These are phyloP conservation scores for Kodamaea plutei DNA, from an alignment of 1,139 yeast species.

Conservation along the genomic window DNA sequence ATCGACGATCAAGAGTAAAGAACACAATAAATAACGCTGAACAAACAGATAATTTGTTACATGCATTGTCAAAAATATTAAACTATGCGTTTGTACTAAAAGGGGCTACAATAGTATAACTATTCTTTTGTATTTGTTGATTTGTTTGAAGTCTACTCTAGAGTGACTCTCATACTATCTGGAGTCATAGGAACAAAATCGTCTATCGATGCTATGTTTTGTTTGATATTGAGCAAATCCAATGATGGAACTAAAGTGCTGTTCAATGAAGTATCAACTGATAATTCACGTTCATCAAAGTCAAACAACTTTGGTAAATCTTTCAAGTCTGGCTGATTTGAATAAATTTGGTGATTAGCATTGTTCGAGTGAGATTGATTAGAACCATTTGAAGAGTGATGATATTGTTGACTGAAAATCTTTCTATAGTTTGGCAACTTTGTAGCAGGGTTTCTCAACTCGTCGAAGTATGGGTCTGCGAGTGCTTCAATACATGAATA, in stretches of 20 bases:
- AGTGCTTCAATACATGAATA: conserved; percentile 66
- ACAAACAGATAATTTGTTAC: too few relatives aligned
- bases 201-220: conserved; percentile 21
- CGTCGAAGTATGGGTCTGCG: conserved; percentile 72
- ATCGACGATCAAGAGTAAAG: too few relatives aligned
- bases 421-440: conserved; percentile 52
- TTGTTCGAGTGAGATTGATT: conserved; percentile 19
- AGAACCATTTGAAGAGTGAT: conserved; percentile 17
- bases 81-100: too few relatives aligned
- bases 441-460: conserved; percentile 54
- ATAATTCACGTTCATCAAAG: conserved; percentile 47
- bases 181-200: conserved; percentile 33
- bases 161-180: conserved; percentile 34
- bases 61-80: too few relatives aligned
- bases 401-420: conserved; percentile 40
- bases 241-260: conserved; percentile 37
- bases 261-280: conserved; percentile 36
- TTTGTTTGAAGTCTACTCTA: too few relatives aligned
- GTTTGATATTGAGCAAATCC: conserved; percentile 25
- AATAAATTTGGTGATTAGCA: conserved; percentile 37
- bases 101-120: too few relatives aligned
- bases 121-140: too few relatives aligned
- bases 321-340: conserved; percentile 39
- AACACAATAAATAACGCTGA: too few relatives aligned
- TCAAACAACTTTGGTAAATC: conserved; percentile 47